Evolutionary conservation across 495 filamentous ascomycete genomes (phyloP).

Genomic region (Glutinoglossum americanum): DNA sequence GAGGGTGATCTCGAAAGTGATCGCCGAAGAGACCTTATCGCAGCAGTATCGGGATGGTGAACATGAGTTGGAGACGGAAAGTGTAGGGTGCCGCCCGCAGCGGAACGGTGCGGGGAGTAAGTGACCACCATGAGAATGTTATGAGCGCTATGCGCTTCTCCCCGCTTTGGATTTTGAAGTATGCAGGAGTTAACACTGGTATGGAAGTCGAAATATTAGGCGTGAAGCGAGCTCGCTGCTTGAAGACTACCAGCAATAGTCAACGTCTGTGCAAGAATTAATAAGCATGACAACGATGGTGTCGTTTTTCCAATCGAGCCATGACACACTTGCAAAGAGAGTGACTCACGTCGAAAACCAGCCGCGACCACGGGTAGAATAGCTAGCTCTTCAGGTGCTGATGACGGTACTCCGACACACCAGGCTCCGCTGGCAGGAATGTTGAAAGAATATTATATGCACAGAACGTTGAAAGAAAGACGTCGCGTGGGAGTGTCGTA

Average conservation of each 20-base stretch:
- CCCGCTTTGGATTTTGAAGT: background rate
- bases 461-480: background rate
- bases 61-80: constrained; percentile 64
- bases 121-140: constrained; percentile 3
- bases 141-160: background rate
- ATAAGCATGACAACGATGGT: too few relatives aligned
- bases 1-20: constrained; percentile 77
- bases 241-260: background rate
- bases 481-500: background rate
- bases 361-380: background rate
- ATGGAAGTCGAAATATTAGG: background rate
- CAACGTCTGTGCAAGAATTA: too few relatives aligned
- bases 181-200: background rate
- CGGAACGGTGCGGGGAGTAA: constrained; percentile 5
- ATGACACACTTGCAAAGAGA: background rate
- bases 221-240: background rate
- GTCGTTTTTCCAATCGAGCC: background rate
- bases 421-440: background rate
- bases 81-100: constrained; percentile 48
- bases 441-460: background rate
- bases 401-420: background rate
- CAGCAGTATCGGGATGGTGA: constrained; percentile 55
- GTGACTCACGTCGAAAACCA: background rate
- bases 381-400: background rate
- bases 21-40: constrained; percentile 56